Percentiles rank a stretch among this genome's conserved stretches.
These are phyloP conservation scores for Nemania serpens DNA, from an alignment of 2,329 filamentous ascomycete species.

Conservation along the genomic window DNA sequence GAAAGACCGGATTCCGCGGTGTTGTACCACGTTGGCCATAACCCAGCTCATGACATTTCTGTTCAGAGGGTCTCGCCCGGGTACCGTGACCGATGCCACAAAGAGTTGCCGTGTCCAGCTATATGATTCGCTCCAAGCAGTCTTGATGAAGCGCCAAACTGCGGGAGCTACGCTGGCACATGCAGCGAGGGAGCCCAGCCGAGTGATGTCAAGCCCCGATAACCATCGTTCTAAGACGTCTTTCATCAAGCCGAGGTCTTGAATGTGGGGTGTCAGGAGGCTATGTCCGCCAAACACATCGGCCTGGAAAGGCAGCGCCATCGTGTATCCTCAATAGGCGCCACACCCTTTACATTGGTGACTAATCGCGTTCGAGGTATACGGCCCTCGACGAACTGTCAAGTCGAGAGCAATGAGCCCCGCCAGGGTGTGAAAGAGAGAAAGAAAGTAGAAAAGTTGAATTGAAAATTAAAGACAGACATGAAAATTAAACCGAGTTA, in stretches of 20 bases:
- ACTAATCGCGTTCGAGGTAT: not conserved
- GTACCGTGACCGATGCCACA: slow-evolving; percentile 50
- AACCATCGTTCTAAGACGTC: slow-evolving; percentile 47
- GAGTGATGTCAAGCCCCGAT: slow-evolving; percentile 51
- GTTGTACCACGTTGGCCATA: slow-evolving; percentile 45
- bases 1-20: slow-evolving; percentile 47
- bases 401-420: not conserved
- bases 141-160: slow-evolving; percentile 45
- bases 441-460: not conserved
- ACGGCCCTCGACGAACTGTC: not conserved
- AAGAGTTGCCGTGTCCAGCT: slow-evolving; percentile 49
- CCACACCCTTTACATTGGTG: not conserved
- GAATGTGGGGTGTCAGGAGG: slow-evolving; percentile 39
- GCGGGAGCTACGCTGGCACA: slow-evolving; percentile 49
- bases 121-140: slow-evolving; percentile 46
- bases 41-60: slow-evolving; percentile 52
- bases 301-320: slow-evolving; percentile 32
- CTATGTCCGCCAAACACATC: slow-evolving; percentile 29
- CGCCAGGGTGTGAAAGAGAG: not conserved
- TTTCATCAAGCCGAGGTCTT: slow-evolving; percentile 43
- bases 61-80: slow-evolving; percentile 51
- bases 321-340: slow-evolving; percentile 4
- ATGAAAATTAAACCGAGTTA: slow-evolving; percentile 6
- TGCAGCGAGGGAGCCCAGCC: slow-evolving; percentile 51
- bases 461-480: slow-evolving; percentile 16